Conservation (phyloP, 2,329 filamentous ascomycete genomes). For the Cytospora paraplurivora region DNA sequence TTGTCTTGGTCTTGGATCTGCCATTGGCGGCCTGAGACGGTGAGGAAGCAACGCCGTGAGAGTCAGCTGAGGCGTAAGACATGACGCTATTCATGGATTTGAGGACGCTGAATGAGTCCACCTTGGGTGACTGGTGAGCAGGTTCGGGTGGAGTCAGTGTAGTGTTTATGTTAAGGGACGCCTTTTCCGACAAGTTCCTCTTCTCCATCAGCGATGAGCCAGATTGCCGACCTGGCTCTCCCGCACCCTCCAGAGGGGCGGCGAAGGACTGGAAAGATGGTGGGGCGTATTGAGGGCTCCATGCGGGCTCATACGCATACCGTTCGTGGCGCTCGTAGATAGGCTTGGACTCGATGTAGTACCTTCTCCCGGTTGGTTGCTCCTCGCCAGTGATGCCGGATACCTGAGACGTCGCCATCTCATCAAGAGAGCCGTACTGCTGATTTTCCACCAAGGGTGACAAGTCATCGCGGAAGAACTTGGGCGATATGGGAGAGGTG, state of each 20-base stretch:
- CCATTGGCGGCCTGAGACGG: background rate
- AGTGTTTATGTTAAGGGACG: constrained; percentile 19
- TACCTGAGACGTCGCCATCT: constrained; percentile 27
- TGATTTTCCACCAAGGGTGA: constrained; percentile 11
- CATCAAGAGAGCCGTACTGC: constrained; percentile 34
- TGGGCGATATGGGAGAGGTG: constrained; percentile 41
- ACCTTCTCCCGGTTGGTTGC: background rate
- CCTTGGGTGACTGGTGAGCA: constrained; percentile 19
- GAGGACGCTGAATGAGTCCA: constrained; percentile 13
- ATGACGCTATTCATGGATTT: too few species aligned
- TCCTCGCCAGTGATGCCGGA: background rate
- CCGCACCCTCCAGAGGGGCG: background rate
- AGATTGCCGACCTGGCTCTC: background rate
- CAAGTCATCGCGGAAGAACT: constrained; percentile 37
- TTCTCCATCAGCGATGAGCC: background rate
- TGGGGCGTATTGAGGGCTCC: constrained; percentile 8
- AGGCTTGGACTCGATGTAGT: constrained; percentile 26
- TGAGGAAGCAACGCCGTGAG: background rate
- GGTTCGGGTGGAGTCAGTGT: constrained; percentile 12
- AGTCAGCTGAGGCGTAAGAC: background rate
- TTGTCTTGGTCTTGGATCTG: constrained; percentile 2
- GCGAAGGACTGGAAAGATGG: constrained; percentile 7
- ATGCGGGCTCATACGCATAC: constrained; percentile 16
- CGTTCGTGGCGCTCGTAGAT: too few species aligned
- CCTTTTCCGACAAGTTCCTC: constrained; percentile 10